Conservation (phyloP, 177 flowering plant genomes). For the Telopea speciosissima region DNA sequence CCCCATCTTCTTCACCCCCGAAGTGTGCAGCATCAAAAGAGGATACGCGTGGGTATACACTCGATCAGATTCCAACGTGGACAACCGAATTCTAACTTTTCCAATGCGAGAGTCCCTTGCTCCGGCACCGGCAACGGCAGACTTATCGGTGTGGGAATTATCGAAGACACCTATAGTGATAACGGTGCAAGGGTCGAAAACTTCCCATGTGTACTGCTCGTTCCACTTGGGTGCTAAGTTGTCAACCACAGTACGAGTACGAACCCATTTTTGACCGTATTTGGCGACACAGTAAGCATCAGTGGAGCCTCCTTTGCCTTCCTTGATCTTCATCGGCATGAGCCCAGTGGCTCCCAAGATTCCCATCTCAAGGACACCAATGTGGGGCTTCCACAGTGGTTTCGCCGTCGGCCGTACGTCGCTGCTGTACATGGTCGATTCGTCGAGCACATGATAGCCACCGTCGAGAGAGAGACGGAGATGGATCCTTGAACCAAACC, state of each 20-base stretch:
- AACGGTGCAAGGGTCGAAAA: conserved; percentile 34
- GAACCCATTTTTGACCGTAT: conserved; percentile 34
- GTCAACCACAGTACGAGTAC: conserved; percentile 28
- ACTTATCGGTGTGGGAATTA: conserved; percentile 24
- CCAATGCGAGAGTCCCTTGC: conserved; percentile 23
- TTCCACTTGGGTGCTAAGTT: conserved; percentile 28
- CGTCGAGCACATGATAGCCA: conserved; percentile 32
- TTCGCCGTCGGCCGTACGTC: conserved; percentile 28
- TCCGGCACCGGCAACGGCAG: conserved; percentile 1
- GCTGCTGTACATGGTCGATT: conserved; percentile 25
- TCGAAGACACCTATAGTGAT: conserved; percentile 31
- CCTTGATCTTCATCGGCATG: conserved; percentile 28
- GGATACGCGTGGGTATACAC: conserved; percentile 30
- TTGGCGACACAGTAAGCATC: conserved; percentile 32
- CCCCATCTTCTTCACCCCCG: conserved; percentile 36
- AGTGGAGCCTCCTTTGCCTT: conserved; percentile 27
- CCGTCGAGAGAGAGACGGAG: conserved; percentile 26
- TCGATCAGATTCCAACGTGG: conserved; percentile 24
- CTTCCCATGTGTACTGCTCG: conserved; percentile 37
- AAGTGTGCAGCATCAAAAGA: conserved; percentile 22
- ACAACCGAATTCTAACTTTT: conserved; percentile 29
- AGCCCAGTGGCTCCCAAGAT: conserved; percentile 27
- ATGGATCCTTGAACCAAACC: conserved; percentile 28
- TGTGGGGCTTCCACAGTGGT: conserved; percentile 27
- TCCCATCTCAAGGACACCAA: conserved; percentile 33